These are phyloP conservation scores for Talaromyces ruber DNA, from an alignment of 495 filamentous ascomycete genomes.

Conservation along the genomic window DNA sequence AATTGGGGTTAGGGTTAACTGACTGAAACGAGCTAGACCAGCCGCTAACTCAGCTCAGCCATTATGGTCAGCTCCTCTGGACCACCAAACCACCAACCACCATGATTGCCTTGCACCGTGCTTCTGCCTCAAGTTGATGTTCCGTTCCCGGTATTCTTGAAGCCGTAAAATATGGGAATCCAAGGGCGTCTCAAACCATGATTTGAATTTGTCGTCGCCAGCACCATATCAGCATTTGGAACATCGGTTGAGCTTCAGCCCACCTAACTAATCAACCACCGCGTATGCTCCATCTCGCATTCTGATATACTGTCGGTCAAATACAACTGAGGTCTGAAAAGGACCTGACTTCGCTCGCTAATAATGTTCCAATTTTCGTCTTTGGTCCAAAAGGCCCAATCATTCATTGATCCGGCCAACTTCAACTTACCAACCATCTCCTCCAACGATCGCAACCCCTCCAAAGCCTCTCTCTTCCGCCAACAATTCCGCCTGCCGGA, in stretches of 20 bases:
- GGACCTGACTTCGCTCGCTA: conserved; percentile 1
- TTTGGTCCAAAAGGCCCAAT: conserved; percentile 91
- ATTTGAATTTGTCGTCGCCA: background rate
- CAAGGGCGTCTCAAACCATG: background rate
- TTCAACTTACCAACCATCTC: conserved; percentile 44
- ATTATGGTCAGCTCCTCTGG: background rate
- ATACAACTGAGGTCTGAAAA: background rate
- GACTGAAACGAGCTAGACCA: background rate
- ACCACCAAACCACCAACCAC: background rate
- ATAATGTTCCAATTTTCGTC: conserved; percentile 74
- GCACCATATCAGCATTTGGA: background rate
- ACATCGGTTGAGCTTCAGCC: background rate
- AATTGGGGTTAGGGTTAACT: background rate
- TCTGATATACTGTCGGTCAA: background rate
- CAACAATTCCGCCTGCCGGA: conserved; percentile 93
- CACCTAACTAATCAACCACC: background rate
- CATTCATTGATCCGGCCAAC: conserved; percentile 80
- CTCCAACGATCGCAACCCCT: conserved; percentile 65
- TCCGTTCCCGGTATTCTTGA: background rate
- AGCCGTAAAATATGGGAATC: background rate
- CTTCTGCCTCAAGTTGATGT: background rate
- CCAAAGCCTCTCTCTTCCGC: conserved; percentile 89
- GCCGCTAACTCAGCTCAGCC: background rate
- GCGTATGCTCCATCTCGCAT: background rate
- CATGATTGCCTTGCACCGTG: background rate